Base-by-base conservation (phyloP, 2,329 filamentous ascomycete species). In the Xylariales sp. region DNA sequence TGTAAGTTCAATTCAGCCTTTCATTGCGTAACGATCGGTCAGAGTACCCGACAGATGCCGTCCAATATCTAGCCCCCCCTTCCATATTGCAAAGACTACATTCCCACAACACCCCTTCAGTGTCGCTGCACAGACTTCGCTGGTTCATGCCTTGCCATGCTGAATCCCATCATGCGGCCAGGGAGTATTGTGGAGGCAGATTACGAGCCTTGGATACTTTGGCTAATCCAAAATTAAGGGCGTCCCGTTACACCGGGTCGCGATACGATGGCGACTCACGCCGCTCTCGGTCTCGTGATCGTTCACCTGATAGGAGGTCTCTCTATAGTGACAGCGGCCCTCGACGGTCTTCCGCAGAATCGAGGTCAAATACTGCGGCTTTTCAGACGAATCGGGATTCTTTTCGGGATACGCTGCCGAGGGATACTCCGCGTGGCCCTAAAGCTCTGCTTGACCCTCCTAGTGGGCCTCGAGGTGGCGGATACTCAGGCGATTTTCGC, bases 371-470 rank as follows among this genome's bases (percentile, higher is more conserved):
- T 75, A 83, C 84, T 64, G 84, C 86, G 34, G 81, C 83, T n/a
- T 92, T 92, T 68, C 86, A 86, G 72, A 80, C 85, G 1, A 86
- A 85, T 72, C 84, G 89, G 71, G 88, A 90, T 71, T 78, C 75
- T 12, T 89, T 89, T 69, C 83, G 85, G 62, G 87, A 89, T 73
- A 77, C 85, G 72, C 71, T 85, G 77, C 78, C 86, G 12, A 86
- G 91, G 71, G 93, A 97, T 70, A 90, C 92, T 1, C 94, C 94
- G 3, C 87, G 93, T 64, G 94, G 92, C 0, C 93, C 94, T 10
- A 93, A 94, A 79, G 93, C 92, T 3, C 82, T 94, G 65, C 86
- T 91, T 67, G 92, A 95, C 68, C 81, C 87, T 36, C 86, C 88
- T n/a, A 87, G 86, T 70, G 89, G 89, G 36, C 90, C 89, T 14